Evolutionary conservation across 106 monocot species (phyloP).

Genomic region (Dioscorea zingiberensis): DNA sequence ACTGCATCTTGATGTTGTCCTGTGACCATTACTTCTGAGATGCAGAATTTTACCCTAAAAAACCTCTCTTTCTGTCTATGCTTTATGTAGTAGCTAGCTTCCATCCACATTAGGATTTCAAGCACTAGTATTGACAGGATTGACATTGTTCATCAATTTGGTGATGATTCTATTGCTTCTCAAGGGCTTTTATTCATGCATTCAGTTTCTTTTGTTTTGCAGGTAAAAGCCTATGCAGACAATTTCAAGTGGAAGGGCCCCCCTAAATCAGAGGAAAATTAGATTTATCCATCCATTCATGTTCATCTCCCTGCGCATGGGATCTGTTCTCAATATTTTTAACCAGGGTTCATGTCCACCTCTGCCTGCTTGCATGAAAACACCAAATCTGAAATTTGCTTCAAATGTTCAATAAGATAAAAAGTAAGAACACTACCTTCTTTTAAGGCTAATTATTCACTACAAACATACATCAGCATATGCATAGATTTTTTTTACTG

Average conservation of each 20-base stretch:
- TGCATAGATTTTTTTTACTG: no score
- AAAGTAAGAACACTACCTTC: neutral
- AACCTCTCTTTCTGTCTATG: neutral
- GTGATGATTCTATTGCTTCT: neutral
- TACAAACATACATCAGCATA: neutral
- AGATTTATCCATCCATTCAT: neutral
- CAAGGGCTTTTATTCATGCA: no score
- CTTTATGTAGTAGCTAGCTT: neutral
- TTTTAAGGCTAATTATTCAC: no score
- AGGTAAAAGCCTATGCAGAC: slow-evolving; percentile 77
- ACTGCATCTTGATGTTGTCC: no score
- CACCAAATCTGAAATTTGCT: neutral
- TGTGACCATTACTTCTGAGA: neutral
- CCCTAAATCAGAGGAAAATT: slow-evolving; percentile 36
- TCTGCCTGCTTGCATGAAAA: neutral
- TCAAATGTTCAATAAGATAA: neutral
- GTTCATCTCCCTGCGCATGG: neutral
- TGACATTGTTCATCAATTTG: neutral
- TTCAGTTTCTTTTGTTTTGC: slow-evolving; percentile 2
- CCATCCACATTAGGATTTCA: neutral
- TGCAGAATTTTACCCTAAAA: neutral
- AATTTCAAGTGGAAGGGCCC: slow-evolving; percentile 98
- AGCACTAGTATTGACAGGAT: neutral
- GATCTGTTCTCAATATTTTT: neutral
- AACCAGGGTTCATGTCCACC: no score